phyloP scores from a whole-genome alignment of 148 eudicot species.

The Suaeda aralocaspica region DNA sequence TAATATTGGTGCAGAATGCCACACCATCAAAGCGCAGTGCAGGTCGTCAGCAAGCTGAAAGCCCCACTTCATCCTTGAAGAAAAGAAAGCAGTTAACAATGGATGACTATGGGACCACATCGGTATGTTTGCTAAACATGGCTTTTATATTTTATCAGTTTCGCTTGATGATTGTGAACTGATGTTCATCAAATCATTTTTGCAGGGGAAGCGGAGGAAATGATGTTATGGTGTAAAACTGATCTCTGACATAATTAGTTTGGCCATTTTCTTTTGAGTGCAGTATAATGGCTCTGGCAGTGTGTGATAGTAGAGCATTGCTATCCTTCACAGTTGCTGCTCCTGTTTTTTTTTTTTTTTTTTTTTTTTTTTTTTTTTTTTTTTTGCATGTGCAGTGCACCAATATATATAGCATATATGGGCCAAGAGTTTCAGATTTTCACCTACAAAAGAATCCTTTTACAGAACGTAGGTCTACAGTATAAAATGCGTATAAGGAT shows the following conservation, averaged over 20 bases:
- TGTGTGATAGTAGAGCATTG: not conserved
- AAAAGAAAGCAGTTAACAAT: conserved; percentile 62
- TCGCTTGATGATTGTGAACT: not conserved
- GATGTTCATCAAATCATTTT: conserved; percentile 2
- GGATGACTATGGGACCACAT: conserved; percentile 56
- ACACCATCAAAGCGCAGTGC: conserved; percentile 73
- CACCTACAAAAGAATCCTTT: too few relatives aligned
- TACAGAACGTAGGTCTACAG: too few relatives aligned
- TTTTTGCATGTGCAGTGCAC: too few relatives aligned
- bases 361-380: too few relatives aligned
- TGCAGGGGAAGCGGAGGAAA: conserved; percentile 61
- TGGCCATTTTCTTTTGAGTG: not conserved
- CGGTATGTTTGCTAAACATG: conserved; percentile 29
- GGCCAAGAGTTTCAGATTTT: too few relatives aligned
- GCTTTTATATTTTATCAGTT: not conserved
- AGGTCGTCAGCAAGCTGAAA: conserved; percentile 63
- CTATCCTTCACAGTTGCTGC: not conserved
- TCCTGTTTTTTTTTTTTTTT: not conserved
- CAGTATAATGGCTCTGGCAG: not conserved
- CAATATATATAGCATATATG: too few relatives aligned
- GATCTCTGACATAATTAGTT: not conserved
- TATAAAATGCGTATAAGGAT: too few relatives aligned
- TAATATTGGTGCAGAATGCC: conserved; percentile 35
- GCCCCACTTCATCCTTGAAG: conserved; percentile 55
- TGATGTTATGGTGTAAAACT: conserved; percentile 12